Conservation (phyloP, 2,329 filamentous ascomycete species). For the Pseudohalonectria lignicola region DNA sequence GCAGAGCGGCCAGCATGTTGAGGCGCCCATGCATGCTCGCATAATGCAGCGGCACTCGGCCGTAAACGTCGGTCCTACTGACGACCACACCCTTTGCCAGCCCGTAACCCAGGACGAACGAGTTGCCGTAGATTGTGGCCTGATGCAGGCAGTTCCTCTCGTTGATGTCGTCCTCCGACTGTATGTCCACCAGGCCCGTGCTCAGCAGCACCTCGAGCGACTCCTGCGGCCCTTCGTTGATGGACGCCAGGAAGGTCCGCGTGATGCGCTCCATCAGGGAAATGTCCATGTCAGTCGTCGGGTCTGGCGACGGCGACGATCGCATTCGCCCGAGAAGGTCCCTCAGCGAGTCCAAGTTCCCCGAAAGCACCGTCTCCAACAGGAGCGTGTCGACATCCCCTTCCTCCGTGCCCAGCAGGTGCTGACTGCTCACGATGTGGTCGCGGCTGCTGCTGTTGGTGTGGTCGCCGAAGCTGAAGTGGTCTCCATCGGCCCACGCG, state of each 20-base stretch:
- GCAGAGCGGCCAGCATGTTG: slow-evolving; percentile 67
- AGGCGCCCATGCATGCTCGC: slow-evolving; percentile 89
- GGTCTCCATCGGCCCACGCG: slow-evolving; percentile 93
- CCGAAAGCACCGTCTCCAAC: slow-evolving; percentile 73
- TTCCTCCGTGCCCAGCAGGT: slow-evolving; percentile 66
- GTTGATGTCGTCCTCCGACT: slow-evolving; percentile 94
- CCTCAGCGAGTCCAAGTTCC: slow-evolving; percentile 64
- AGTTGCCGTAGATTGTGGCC: slow-evolving; percentile 85
- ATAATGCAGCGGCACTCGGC: slow-evolving; percentile 86
- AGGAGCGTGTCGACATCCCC: slow-evolving; percentile 83
- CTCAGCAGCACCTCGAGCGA: slow-evolving; percentile 68
- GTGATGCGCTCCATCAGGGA: slow-evolving; percentile 67
- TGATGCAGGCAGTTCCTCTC: slow-evolving; percentile 94
- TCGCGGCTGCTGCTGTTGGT: slow-evolving; percentile 33
- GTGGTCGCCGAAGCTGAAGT: slow-evolving; percentile 64
- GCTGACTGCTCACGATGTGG: slow-evolving; percentile 55
- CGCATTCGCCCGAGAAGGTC: slow-evolving; percentile 72
- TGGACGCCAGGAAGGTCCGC: slow-evolving; percentile 78
- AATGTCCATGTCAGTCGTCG: slow-evolving; percentile 28
- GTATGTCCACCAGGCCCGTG: slow-evolving; percentile 76
- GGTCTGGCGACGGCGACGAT: slow-evolving; percentile 30
- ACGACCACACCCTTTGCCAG: slow-evolving; percentile 68
- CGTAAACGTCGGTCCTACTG: slow-evolving; percentile 81
- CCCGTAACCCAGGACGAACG: slow-evolving; percentile 65
- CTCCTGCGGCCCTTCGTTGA: slow-evolving; percentile 71